These are phyloP conservation scores for Solanum ossicruentum DNA, from an alignment of 257 asterid species.

Conservation along the genomic window DNA sequence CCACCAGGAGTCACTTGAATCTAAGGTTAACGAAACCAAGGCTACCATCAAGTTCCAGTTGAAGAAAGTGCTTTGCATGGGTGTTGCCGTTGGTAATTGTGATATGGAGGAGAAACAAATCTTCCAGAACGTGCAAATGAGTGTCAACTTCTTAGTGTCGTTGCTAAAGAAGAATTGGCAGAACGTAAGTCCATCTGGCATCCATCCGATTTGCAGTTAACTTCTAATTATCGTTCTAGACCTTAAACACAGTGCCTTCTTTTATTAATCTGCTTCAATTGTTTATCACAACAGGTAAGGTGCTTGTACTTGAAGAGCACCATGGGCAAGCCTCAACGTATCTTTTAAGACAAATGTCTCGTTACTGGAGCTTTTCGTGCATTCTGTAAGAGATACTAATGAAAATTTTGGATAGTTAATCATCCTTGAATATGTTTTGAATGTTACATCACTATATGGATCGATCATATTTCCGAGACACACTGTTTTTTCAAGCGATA, in stretches of 20 bases:
- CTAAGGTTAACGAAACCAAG: constrained; percentile 6
- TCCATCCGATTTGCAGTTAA: neutral
- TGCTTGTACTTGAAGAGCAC: constrained; percentile 16
- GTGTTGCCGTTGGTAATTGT: neutral
- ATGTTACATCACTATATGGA: neutral
- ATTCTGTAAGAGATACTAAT: neutral
- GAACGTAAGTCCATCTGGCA: neutral
- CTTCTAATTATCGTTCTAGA: neutral
- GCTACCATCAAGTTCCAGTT: constrained; percentile 3
- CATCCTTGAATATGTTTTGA: neutral
- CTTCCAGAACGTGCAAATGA: constrained; percentile 6
- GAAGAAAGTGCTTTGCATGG: constrained; percentile 2
- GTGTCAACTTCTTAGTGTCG: constrained; percentile 1
- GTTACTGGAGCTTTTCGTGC: neutral
- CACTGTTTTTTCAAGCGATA: neutral
- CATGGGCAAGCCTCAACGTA: constrained; percentile 11
- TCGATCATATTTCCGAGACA: neutral
- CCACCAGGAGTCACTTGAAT: constrained; percentile 8
- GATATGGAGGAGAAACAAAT: neutral
- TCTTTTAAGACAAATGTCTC: neutral
- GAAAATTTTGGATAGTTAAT: neutral
- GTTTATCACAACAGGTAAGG: constrained; percentile 3
- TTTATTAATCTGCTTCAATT: neutral
- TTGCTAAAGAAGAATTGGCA: constrained; percentile 12
- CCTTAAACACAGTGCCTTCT: neutral